Evolutionary conservation across 768 basidiomycete species (phyloP).

Genomic region (Cytidiella melzeri): DNA sequence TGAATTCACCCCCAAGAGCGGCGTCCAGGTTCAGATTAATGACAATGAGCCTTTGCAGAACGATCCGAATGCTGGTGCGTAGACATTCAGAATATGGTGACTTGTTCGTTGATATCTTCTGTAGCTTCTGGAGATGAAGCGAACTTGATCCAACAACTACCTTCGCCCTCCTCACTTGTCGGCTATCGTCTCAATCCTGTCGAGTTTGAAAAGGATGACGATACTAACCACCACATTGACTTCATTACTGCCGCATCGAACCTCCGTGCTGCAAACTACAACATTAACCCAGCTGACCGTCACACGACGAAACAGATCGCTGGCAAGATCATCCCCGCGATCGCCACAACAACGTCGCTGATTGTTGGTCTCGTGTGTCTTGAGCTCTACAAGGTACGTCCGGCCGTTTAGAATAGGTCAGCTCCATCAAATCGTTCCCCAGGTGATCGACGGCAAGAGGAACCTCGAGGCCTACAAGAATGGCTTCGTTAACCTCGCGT

Average conservation of each 20-base stretch:
- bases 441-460: conserved; percentile 95
- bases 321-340: conserved; percentile 98
- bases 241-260: conserved; percentile 98
- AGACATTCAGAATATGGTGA: not conserved
- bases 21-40: conserved; percentile 88
- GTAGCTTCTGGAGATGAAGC: conserved; percentile 34
- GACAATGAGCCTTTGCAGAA: conserved; percentile 78
- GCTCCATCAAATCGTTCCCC: not conserved
- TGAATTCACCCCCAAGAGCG: conserved; percentile 88
- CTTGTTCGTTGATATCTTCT: conserved; percentile 10
- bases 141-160: conserved; percentile 65
- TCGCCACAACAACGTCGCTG: conserved; percentile 95
- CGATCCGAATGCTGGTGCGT: conserved; percentile 32
- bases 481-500: conserved; percentile 93
- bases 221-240: conserved; percentile 96
- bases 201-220: conserved; percentile 99
- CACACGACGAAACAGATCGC: conserved; percentile 97
- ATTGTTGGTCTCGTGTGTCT: conserved; percentile 94
- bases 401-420: not conserved
- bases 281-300: conserved; percentile 76
- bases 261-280: conserved; percentile 93
- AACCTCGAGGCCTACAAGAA: conserved; percentile 97
- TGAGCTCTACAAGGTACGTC: conserved; percentile 88
- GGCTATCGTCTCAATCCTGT: conserved; percentile 96
- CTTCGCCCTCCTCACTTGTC: conserved; percentile 84